Conservation (phyloP, 768 basidiomycete species). For the Botryobasidium botryosum region DNA sequence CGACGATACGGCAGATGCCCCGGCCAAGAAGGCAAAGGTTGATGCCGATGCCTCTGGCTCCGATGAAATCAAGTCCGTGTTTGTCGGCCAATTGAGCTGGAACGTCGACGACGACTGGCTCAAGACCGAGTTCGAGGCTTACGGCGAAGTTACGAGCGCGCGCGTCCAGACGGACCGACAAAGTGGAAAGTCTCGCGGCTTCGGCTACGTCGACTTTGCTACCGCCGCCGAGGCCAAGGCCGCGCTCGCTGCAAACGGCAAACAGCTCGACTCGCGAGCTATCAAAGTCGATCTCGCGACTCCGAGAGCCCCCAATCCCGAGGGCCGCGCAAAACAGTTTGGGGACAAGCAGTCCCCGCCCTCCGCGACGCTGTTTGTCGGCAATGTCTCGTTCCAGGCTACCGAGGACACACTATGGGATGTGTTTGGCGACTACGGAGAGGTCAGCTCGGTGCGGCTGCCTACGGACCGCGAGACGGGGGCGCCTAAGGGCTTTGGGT, state of each 20-base stretch:
- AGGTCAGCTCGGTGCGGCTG: slow-evolving; percentile 71
- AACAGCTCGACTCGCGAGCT: slow-evolving; percentile 82
- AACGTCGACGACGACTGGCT: slow-evolving; percentile 94
- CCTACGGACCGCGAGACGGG: slow-evolving; percentile 89
- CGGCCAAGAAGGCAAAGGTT: slow-evolving; percentile 72
- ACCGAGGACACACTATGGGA: slow-evolving; percentile 50
- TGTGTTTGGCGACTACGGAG: slow-evolving; percentile 73
- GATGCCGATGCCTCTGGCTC: slow-evolving; percentile 27
- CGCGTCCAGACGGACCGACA: slow-evolving; percentile 51
- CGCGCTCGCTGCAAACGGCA: slow-evolving; percentile 50
- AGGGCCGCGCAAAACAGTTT: slow-evolving; percentile 61
- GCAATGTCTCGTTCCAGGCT: slow-evolving; percentile 23
- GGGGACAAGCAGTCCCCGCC: slow-evolving; percentile 51
- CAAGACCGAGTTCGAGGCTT: slow-evolving; percentile 71
- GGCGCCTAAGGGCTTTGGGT: slow-evolving; percentile 86
- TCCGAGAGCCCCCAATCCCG: slow-evolving; percentile 37
- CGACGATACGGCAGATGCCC: slow-evolving; percentile 36
- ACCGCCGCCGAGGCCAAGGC: slow-evolving; percentile 62
- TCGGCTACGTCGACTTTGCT: slow-evolving; percentile 68
- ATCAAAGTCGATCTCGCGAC: slow-evolving; percentile 72
- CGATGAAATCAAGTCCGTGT: slow-evolving; percentile 53
- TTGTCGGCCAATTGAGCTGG: slow-evolving; percentile 90
- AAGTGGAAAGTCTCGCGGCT: slow-evolving; percentile 67
- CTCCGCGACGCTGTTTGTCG: slow-evolving; percentile 55
- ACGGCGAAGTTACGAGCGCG: slow-evolving; percentile 79